Base-by-base conservation (phyloP, 352 stramenopile species). In the Globisporangium yorkense region DNA sequence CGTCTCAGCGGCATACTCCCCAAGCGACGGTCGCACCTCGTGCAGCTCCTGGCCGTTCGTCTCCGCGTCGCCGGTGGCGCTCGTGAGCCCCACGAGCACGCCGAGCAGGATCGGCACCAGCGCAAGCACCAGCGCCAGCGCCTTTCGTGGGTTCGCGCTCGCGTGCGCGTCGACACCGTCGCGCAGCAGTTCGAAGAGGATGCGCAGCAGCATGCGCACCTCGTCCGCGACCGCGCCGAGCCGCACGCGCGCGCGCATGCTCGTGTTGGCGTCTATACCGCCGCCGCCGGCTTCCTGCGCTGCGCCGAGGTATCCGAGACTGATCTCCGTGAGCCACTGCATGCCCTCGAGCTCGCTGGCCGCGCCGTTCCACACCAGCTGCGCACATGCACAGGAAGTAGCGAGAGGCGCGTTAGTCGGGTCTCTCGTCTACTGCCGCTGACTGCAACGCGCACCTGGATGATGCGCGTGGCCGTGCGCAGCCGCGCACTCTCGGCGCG, bases 281-380 rank as follows among this genome's bases (percentile, higher is more conserved):
- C 16, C 21, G 29, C 68, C 61, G 20, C 59, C 51, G 9, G 70
- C 40, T 2, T 75, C 64, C 29, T 89, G 72, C 10, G 81, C 31
- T 2, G 68, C 75, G 18, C 63, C 63, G 33, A 84, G 68, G 58
- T 91, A 94, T 46, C 67, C 78, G 44, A 92, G 53, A 40, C 67
- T 84, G 24, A 94, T 72, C 66, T 94, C 84, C 1, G 82, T 85
- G 48, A 92, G 68, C 66, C 86, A 87, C 59, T 88, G 80, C 70
- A 85, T 84, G 46, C 71, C 72, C 62, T 89, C 78, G 43, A 91
- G 63, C 47, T 94, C 84, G 51, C 72, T 92, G 29, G 67, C 59
- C 18, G 62, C 69, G 27, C 80, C 74, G 5, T 67, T 65, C 54
- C 82, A 86, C 20, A 92, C 61, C 33, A 75, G 50, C 61, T 74